Evolutionary conservation across 305 asterid species (phyloP).

Genomic region (Solanum chacoense): DNA sequence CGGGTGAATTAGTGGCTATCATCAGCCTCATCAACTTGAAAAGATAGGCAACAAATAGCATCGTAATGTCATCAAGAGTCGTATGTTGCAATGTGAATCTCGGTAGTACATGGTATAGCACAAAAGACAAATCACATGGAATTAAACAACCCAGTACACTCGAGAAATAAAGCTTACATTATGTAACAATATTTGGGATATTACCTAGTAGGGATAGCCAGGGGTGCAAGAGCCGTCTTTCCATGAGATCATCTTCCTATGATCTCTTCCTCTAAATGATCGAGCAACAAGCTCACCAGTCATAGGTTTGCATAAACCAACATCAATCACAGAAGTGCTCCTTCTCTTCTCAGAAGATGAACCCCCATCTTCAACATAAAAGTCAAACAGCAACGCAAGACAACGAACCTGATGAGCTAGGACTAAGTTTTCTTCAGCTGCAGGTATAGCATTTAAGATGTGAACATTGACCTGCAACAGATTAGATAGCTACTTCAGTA

Average conservation of each 20-base stretch:
- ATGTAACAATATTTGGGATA: neutral
- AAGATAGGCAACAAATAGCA: neutral
- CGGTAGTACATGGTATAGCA: neutral
- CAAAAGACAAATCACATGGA: neutral
- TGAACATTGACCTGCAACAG: conserved; percentile 73
- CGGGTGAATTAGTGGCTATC: neutral
- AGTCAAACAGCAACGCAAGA: conserved; percentile 90
- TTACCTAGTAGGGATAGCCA: conserved; percentile 63
- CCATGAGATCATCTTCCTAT: conserved; percentile 93
- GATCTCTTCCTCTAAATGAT: conserved; percentile 84
- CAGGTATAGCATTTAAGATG: conserved; percentile 47
- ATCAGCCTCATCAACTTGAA: neutral
- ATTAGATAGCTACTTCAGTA: conserved; percentile 1
- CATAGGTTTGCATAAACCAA: conserved; percentile 74
- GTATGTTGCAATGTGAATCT: neutral
- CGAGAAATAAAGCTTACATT: neutral
- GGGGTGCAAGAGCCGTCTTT: conserved; percentile 54
- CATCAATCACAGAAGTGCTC: conserved; percentile 54
- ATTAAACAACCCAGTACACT: neutral
- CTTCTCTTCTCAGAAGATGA: conserved; percentile 34
- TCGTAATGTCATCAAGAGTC: neutral
- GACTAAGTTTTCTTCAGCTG: conserved; percentile 47
- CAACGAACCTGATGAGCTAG: conserved; percentile 78
- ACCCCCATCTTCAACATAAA: conserved; percentile 45
- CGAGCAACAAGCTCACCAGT: conserved; percentile 54